A percentile compares a stretch with the other conserved stretches of the same genome.
Conservation (phyloP, 345 rosid genomes). For the Barbarea vulgaris region DNA sequence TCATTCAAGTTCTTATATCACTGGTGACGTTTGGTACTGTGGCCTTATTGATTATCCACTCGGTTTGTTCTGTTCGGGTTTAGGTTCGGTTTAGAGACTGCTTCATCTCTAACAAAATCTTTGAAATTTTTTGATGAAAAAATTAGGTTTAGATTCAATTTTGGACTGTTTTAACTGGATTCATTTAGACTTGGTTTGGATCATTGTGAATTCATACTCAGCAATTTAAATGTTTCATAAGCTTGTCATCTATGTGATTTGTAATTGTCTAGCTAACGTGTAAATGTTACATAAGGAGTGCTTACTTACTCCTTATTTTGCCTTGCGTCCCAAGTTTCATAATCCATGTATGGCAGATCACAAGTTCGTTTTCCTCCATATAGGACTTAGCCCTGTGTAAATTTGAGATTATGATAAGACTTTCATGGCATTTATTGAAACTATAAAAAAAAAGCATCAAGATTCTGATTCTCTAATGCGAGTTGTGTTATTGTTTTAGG, state of each 20-base stretch:
- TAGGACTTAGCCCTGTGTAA: background rate
- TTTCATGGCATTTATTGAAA: background rate
- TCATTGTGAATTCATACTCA: background rate
- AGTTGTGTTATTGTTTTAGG: constrained; percentile 45
- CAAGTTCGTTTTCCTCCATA: background rate
- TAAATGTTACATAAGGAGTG: background rate
- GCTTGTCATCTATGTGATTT: background rate
- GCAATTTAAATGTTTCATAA: background rate
- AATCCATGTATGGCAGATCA: background rate
- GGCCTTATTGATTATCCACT: background rate
- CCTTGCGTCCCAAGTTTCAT: constrained; percentile 8
- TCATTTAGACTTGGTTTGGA: background rate
- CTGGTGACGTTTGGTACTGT: too few relatives aligned
- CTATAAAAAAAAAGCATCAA: background rate
- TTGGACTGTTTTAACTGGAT: background rate
- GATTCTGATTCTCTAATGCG: constrained; percentile 7
- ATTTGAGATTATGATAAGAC: background rate
- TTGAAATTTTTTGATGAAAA: background rate
- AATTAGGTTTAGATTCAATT: background rate
- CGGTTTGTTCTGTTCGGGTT: background rate
- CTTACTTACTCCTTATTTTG: background rate
- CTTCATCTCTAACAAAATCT: background rate
- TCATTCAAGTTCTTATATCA: background rate
- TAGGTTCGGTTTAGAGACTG: background rate
- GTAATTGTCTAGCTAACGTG: background rate